A percentile compares a stretch with the other conserved stretches of the same genome.
Evolutionary conservation across 2,329 filamentous ascomycete species (phyloP).

Genomic region (Teratosphaeria pseudoeucalypti): DNA sequence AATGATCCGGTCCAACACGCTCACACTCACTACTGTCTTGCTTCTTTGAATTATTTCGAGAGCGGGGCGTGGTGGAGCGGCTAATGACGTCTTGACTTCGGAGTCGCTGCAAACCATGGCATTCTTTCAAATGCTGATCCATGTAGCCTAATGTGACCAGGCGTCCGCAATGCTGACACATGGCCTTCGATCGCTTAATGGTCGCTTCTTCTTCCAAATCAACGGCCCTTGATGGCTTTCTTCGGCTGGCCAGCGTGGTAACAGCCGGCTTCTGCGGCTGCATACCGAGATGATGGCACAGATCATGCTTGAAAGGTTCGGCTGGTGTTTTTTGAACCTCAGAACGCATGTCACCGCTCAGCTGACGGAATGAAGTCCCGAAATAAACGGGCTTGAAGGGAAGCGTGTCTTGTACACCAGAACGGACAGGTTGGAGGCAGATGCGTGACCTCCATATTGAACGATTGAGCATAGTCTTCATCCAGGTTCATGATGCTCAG

Average conservation of each 20-base stretch:
- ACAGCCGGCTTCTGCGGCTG: neutral
- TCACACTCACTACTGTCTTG: neutral
- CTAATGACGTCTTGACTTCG: neutral
- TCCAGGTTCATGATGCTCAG: neutral
- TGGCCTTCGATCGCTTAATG: neutral
- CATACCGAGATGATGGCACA: neutral
- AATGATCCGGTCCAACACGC: neutral
- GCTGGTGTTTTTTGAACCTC: neutral
- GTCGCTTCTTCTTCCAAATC: neutral
- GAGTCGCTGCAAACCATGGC: neutral
- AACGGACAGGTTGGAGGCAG: neutral
- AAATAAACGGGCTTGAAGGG: neutral
- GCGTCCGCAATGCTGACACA: neutral
- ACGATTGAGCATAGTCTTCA: neutral
- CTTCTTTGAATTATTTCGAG: neutral
- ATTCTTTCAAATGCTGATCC: neutral
- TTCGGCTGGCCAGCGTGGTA: neutral
- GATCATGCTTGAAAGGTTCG: neutral
- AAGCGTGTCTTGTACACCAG: neutral
- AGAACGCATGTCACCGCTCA: neutral
- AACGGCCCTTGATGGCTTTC: neutral
- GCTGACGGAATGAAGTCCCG: neutral
- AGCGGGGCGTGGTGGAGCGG: neutral
- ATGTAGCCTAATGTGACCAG: neutral
- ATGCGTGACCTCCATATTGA: neutral